Percentiles rank a stretch among this genome's conserved stretches.
These are phyloP conservation scores for Solanum piurae DNA, from an alignment of 257 asterid species.

Conservation along the genomic window DNA sequence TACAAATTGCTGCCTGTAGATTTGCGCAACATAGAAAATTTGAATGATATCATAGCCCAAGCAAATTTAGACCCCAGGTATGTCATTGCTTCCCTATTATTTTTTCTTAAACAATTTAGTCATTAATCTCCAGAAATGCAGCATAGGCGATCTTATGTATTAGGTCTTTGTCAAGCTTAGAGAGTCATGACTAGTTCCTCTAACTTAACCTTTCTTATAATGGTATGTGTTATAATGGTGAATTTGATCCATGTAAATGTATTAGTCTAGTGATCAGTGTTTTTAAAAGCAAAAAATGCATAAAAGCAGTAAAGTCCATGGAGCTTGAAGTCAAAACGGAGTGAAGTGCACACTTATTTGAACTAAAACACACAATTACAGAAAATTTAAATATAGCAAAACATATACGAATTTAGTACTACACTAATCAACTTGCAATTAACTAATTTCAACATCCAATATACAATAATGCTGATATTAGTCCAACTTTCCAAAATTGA, in stretches of 20 bases:
- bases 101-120: not conserved
- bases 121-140: not conserved
- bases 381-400: not conserved
- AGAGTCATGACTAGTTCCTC: not conserved
- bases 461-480: not conserved
- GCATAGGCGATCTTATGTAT: not conserved
- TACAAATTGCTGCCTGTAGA: constrained; percentile 96
- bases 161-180: not conserved
- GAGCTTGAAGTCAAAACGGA: not conserved
- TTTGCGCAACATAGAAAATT: constrained; percentile 56
- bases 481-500: not conserved
- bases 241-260: not conserved
- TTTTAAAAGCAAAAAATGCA: not conserved
- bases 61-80: constrained; percentile 88
- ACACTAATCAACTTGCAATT: not conserved
- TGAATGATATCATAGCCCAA: constrained; percentile 55
- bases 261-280: not conserved
- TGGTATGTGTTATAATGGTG: not conserved
- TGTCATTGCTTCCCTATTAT: not conserved
- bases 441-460: not conserved
- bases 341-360: not conserved
- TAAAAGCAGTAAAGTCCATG: not conserved
- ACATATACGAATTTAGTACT: not conserved
- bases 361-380: not conserved
- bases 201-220: not conserved